These are phyloP conservation scores for Filosporella fistucella DNA, from an alignment of 495 filamentous ascomycete species.

Conservation along the genomic window DNA sequence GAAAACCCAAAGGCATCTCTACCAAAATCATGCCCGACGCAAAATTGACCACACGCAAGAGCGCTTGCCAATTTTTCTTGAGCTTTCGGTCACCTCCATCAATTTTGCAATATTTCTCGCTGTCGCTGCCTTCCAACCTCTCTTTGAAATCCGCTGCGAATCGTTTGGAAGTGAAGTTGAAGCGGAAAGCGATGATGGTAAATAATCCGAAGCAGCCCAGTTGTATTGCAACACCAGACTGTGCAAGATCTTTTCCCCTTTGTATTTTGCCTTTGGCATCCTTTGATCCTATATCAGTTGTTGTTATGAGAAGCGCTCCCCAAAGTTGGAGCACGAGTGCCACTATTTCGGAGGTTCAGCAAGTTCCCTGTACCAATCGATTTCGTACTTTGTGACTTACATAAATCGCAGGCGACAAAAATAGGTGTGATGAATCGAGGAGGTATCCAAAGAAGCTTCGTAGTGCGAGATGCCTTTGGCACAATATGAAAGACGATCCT, in stretches of 20 bases:
- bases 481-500: conserved; percentile 39
- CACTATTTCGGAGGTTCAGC: conserved; percentile 10
- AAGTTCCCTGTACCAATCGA: neutral
- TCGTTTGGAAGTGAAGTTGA: conserved; percentile 35
- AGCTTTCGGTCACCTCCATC: conserved; percentile 28
- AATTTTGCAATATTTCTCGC: conserved; percentile 28
- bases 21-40: conserved; percentile 32
- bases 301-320: conserved; percentile 35
- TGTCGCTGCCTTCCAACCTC: conserved; percentile 22
- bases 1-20: conserved; percentile 13
- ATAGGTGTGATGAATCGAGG: conserved; percentile 38
- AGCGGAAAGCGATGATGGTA: conserved; percentile 31
- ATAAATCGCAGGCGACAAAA: conserved; percentile 32
- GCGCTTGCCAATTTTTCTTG: conserved; percentile 30
- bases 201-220: conserved; percentile 33
- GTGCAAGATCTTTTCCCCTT: conserved; percentile 34
- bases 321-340: conserved; percentile 31
- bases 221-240: conserved; percentile 31
- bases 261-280: conserved; percentile 28
- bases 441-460: conserved; percentile 40
- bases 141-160: conserved; percentile 29
- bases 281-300: conserved; percentile 21
- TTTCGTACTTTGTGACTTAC: conserved; percentile 2
- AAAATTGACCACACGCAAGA: conserved; percentile 28
- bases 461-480: conserved; percentile 32